Conservation (phyloP, 2,329 filamentous ascomycete genomes). For the Monilinia fructicola region DNA sequence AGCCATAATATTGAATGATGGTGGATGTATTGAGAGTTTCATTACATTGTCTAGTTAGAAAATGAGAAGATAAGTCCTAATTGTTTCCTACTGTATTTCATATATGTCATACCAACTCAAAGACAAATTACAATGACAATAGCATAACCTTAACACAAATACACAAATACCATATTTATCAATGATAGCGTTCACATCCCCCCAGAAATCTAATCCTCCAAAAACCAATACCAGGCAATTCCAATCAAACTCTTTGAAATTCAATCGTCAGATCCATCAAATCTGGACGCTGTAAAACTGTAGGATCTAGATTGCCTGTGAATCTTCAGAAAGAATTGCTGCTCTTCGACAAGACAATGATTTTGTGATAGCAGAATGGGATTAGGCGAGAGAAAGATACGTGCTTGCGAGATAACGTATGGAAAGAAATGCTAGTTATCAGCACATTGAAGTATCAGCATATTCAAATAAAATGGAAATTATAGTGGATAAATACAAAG, state of each 20-base stretch:
- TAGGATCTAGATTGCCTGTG: not conserved
- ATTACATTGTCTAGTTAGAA: not conserved
- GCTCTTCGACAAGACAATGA: too few relatives aligned
- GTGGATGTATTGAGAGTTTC: not conserved
- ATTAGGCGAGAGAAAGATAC: not conserved
- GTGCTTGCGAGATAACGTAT: not conserved
- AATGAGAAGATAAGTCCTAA: not conserved
- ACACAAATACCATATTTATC: too few relatives aligned
- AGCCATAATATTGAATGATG: not conserved
- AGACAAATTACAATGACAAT: not conserved
- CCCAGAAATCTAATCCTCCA: too few relatives aligned
- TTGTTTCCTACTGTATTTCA: not conserved
- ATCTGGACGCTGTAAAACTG: too few relatives aligned
- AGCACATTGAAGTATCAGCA: too few relatives aligned
- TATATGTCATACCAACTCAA: not conserved
- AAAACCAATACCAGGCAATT: too few relatives aligned
- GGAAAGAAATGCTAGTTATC: too few relatives aligned
- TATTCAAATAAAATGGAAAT: too few relatives aligned
- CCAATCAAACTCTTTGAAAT: too few relatives aligned
- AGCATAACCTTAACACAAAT: not conserved
- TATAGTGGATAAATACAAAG: too few relatives aligned
- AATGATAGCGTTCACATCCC: too few relatives aligned
- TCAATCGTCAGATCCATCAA: too few relatives aligned
- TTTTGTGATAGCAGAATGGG: not conserved
- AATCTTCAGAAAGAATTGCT: not conserved